Percentiles rank a stretch among this genome's conserved stretches.
These are phyloP conservation scores for Cryptococcus neoformans DNA, from an alignment of 1,284 basidiomycete species.

Conservation along the genomic window DNA sequence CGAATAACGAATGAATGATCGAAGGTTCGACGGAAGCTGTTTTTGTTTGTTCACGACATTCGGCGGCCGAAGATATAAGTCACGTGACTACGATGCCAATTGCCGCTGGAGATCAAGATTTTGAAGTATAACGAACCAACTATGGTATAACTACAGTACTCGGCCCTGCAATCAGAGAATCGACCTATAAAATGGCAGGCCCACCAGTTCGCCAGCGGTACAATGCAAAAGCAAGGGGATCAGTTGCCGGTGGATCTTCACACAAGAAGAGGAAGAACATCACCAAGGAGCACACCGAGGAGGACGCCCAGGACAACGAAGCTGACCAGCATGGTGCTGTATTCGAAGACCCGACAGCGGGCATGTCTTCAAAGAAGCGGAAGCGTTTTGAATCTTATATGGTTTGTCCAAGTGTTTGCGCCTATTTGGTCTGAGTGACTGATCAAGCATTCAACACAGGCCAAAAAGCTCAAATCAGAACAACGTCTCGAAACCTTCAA, in stretches of 20 bases:
- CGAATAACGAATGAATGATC: too few species aligned
- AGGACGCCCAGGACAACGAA: slow-evolving; percentile 29
- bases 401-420: slow-evolving; percentile 48
- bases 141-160: too few species aligned
- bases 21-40: too few species aligned
- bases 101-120: too few species aligned
- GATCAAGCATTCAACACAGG: slow-evolving; percentile 17
- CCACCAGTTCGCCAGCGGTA: slow-evolving; percentile 43
- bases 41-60: too few species aligned
- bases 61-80: too few species aligned
- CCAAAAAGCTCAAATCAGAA: slow-evolving; percentile 48
- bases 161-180: too few species aligned
- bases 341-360: slow-evolving; percentile 14
- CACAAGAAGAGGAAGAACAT: slow-evolving; percentile 44
- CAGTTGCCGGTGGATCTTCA: slow-evolving; percentile 36
- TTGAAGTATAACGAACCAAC: too few species aligned
- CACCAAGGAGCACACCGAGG: slow-evolving; percentile 42
- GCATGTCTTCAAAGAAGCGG: slow-evolving; percentile 49
- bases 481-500: slow-evolving; percentile 42
- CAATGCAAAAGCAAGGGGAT: slow-evolving; percentile 47
- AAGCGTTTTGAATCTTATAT: slow-evolving; percentile 50
- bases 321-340: slow-evolving; percentile 9
- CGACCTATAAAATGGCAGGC: slow-evolving; percentile 24
- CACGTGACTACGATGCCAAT: too few species aligned
- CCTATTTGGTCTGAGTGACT: slow-evolving; percentile 54